Percentiles rank a stretch among this genome's conserved stretches.
These are phyloP conservation scores for Syncephalastrum contaminatum DNA, from an alignment of 371 early-diverging fungal species.

Conservation along the genomic window DNA sequence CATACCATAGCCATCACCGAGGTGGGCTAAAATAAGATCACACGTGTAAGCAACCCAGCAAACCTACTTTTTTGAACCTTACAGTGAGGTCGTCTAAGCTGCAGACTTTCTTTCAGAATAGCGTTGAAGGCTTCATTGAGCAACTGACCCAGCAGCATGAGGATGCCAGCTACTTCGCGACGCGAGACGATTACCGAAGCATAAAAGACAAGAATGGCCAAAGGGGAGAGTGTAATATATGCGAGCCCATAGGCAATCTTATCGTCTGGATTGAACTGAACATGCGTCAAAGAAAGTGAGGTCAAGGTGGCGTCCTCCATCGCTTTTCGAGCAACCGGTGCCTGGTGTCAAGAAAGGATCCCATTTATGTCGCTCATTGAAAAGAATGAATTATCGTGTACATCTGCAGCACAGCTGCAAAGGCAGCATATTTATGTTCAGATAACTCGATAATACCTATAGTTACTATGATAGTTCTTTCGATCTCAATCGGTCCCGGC, in stretches of 20 bases:
- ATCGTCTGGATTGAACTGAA: conserved; percentile 65
- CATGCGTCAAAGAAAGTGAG: conserved; percentile 72
- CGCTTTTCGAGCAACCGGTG: too few relatives aligned
- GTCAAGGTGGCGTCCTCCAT: conserved; percentile 28
- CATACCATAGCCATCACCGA: conserved; percentile 93
- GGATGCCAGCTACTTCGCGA: conserved; percentile 70
- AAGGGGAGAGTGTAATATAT: conserved; percentile 74
- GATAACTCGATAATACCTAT: too few relatives aligned
- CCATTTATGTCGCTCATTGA: too few relatives aligned
- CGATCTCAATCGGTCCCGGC: too few relatives aligned
- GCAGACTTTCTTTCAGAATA: conserved; percentile 68
- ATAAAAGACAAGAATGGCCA: conserved; percentile 81
- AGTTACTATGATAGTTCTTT: too few relatives aligned
- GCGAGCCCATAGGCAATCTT: conserved; percentile 56
- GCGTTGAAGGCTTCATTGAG: conserved; percentile 76
- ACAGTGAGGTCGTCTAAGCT: conserved; percentile 78
- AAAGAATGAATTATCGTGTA: too few relatives aligned
- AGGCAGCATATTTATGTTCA: too few relatives aligned
- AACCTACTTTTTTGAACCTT: conserved; percentile 9
- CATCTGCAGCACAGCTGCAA: too few relatives aligned
- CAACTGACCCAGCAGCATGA: conserved; percentile 82
- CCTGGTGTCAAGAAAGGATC: too few relatives aligned
- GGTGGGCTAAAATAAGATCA: conserved; percentile 44
- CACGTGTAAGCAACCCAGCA: not conserved
- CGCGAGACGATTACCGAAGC: conserved; percentile 70